These are phyloP conservation scores for Colletotrichum acutatum DNA, from an alignment of 2,329 filamentous ascomycete genomes.

Conservation along the genomic window DNA sequence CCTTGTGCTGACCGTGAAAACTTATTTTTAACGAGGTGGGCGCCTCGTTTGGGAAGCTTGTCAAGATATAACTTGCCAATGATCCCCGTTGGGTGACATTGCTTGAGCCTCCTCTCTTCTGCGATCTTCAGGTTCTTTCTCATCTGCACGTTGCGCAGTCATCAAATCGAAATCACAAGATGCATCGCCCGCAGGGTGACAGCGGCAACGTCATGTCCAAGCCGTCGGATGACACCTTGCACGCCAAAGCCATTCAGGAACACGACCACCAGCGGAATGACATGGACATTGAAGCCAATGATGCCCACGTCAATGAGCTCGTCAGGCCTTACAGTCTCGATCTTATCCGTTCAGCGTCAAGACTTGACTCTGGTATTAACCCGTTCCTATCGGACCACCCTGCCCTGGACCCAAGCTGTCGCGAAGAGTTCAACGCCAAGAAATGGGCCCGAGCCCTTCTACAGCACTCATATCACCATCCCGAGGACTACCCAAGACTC, in stretches of 20 bases:
- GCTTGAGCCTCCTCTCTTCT: background rate
- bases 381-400: conserved; percentile 42
- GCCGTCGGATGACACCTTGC: conserved; percentile 2
- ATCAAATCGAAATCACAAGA: background rate
- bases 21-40: background rate
- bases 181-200: background rate
- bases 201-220: background rate
- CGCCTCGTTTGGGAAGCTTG: background rate
- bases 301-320: conserved; percentile 4
- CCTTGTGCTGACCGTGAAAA: background rate
- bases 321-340: conserved; percentile 35
- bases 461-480: conserved; percentile 49
- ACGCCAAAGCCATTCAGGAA: background rate
- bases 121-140: background rate
- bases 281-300: conserved; percentile 2
- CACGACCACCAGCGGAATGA: background rate
- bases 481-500: conserved; percentile 48
- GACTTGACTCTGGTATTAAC: conserved; percentile 35
- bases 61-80: background rate
- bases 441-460: conserved; percentile 59
- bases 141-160: background rate
- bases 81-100: background rate
- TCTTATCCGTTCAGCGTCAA: conserved; percentile 29
- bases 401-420: conserved; percentile 54
- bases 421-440: conserved; percentile 55